These are phyloP conservation scores for Sphagnum contortum DNA, from an alignment of 225 moss, liverwort and hornwort species.

Conservation along the genomic window DNA sequence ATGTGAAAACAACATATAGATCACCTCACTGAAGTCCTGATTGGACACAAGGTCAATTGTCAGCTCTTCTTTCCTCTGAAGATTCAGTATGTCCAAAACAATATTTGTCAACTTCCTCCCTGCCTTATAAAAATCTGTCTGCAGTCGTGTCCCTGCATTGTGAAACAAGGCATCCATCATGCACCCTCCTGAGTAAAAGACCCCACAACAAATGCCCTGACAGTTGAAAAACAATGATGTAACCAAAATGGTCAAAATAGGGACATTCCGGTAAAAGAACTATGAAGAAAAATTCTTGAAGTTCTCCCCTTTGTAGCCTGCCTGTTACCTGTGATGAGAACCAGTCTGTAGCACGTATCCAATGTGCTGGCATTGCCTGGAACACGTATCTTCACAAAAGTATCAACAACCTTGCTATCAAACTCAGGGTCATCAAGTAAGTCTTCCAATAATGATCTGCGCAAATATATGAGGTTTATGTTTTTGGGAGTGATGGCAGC, in stretches of 20 bases:
- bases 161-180: not conserved
- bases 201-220: too few species aligned
- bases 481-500: constrained; percentile 90
- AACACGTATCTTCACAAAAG: constrained; percentile 90
- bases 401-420: constrained; percentile 72
- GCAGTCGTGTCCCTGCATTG: constrained; percentile 62
- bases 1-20: not conserved
- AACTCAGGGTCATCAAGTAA: constrained; percentile 86
- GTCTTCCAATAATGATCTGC: constrained; percentile 73
- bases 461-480: constrained; percentile 80
- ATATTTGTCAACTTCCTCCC: constrained; percentile 75
- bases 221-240: too few species aligned
- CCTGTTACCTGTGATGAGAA: constrained; percentile 62
- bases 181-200: too few species aligned
- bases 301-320: too few species aligned
- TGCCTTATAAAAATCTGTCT: constrained; percentile 79
- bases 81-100: constrained; percentile 82
- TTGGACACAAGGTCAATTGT: constrained; percentile 97
- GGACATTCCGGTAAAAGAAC: too few species aligned
- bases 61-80: constrained; percentile 89
- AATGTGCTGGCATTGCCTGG: constrained; percentile 82
- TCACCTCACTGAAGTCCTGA: constrained; percentile 87
- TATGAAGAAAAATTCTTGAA: too few species aligned
- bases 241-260: too few species aligned
- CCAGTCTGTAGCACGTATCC: constrained; percentile 95